phyloP scores from a whole-genome alignment of 208 protist species.

The Porcisia hertigi region DNA sequence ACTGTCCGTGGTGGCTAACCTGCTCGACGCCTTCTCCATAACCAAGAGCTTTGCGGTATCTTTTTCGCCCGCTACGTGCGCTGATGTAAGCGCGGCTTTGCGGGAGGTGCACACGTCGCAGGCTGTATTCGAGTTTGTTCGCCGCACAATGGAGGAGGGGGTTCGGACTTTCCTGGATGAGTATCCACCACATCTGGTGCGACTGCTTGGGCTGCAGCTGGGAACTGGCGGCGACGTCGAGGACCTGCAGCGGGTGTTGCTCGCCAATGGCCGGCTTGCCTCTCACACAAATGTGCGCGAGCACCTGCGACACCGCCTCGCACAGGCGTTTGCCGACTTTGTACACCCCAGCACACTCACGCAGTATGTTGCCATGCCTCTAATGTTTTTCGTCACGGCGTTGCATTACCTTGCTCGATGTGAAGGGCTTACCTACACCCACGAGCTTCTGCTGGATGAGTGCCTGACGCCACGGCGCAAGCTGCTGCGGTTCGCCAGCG shows the following conservation, averaged over 20 bases:
- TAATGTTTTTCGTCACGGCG: conserved; percentile 58
- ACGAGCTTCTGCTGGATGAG: conserved; percentile 50
- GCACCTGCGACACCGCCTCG: conserved; percentile 45
- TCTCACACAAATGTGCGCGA: conserved; percentile 42
- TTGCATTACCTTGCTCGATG: conserved; percentile 40
- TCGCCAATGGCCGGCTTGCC: conserved; percentile 42
- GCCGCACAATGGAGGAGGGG: conserved; percentile 46
- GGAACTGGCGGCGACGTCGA: conserved; percentile 37
- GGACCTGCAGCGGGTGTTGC: conserved; percentile 39
- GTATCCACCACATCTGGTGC: conserved; percentile 35
- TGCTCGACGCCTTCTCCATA: conserved; percentile 61
- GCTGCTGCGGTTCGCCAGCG: conserved; percentile 68
- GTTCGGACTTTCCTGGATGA: conserved; percentile 44
- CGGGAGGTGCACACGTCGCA: conserved; percentile 32
- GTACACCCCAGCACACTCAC: conserved; percentile 22
- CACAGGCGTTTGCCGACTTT: conserved; percentile 27
- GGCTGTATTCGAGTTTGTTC: conserved; percentile 40
- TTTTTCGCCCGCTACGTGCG: conserved; percentile 28
- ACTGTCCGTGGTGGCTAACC: conserved; percentile 46
- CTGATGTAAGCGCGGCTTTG: conserved; percentile 36
- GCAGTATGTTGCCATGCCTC: conserved; percentile 54
- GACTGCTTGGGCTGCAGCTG: conserved; percentile 52
- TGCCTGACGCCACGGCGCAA: conserved; percentile 27
- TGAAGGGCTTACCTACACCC: conserved; percentile 42
- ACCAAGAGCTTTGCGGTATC: conserved; percentile 44